Evolutionary conservation across 1,284 basidiomycete species (phyloP), one percentile per base, ranked within the genome.

Genomic region (Melampsora abietis-canadensis): DNA sequence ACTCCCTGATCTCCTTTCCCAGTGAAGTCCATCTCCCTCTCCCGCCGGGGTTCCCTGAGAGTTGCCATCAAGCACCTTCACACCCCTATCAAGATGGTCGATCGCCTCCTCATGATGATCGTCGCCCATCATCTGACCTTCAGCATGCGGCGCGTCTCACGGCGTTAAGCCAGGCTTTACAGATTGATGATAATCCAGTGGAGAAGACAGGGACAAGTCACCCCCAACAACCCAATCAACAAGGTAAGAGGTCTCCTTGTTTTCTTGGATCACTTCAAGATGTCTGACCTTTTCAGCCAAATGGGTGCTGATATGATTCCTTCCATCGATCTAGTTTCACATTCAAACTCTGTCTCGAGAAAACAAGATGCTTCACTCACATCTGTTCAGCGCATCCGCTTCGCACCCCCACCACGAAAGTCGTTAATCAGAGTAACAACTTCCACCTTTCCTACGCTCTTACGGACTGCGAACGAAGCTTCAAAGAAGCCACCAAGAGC

Each of bases 101-200:
- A 27, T 21, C 40, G 40, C 40, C 40, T 44, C 40, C 51, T 54
- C 51, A 19, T n/a, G 8, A 54, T 51, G 48, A 51, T n/a, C 48
- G n/a, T 51, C 7, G 48, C 24, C 48, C 24, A n/a, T 7, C 17
- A 54, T 19, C 51, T 14, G 51, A 54, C 14, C 19, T 17, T 54
- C 51, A 54, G 14, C 51, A 54, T 54, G 51, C n/a, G 51, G 51
- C 51, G 4, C 51, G 51, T 27, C 51, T 54, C 17, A 54, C n/a
- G 10, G 51, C 51, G 51, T 54, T 54, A 19, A 54, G 15, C 15
- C 19, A 21, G 51, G 51, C 51, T 54, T 54, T 54, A 54, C 51
- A 54, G 51, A 54, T 54, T 54, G 51, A 54, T 17, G 51, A 54
- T 15, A 54, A 21, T 54, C 21, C 27, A 54, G 51, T 27, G n/a